phyloP scores from a whole-genome alignment of 331 rosid genomes.

The Quercus tomentella region DNA sequence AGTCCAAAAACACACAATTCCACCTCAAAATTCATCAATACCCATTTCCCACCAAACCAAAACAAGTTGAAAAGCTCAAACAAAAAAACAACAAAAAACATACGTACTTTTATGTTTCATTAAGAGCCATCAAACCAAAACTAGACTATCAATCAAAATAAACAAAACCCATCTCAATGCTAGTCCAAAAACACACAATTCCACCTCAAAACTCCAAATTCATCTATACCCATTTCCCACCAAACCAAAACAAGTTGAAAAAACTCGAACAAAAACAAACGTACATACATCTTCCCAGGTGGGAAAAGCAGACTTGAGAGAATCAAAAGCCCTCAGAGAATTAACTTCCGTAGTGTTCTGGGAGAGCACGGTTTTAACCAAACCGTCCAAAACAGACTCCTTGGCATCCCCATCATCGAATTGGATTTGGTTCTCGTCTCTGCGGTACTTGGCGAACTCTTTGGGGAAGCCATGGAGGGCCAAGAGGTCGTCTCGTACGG shows the following conservation, averaged over 20 bases:
- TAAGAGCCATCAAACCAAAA: not conserved
- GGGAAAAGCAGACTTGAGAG: conserved; percentile 76
- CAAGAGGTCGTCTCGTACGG: conserved; percentile 67
- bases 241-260: not conserved
- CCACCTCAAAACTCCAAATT: not conserved
- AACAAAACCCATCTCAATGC: not conserved
- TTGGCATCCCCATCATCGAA: conserved; percentile 18
- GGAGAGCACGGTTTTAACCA: conserved; percentile 75
- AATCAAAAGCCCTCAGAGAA: conserved; percentile 63
- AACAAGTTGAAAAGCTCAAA: not conserved
- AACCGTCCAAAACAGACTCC: conserved; percentile 78
- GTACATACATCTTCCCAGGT: conserved; percentile 54
- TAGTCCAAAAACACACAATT: not conserved
- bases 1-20: not conserved
- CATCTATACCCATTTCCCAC: not conserved
- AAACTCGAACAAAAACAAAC: not conserved
- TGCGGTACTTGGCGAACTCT: conserved; percentile 73
- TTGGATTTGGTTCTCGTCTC: conserved; percentile 12
- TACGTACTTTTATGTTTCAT: conserved; percentile 26
- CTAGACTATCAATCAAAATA: not conserved
- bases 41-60: not conserved
- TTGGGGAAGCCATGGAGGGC: conserved; percentile 63
- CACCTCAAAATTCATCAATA: not conserved
- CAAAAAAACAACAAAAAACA: not conserved
- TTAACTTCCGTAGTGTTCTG: conserved; percentile 81